Conservation (phyloP, 257 asterid species). For the Rhazya stricta region DNA sequence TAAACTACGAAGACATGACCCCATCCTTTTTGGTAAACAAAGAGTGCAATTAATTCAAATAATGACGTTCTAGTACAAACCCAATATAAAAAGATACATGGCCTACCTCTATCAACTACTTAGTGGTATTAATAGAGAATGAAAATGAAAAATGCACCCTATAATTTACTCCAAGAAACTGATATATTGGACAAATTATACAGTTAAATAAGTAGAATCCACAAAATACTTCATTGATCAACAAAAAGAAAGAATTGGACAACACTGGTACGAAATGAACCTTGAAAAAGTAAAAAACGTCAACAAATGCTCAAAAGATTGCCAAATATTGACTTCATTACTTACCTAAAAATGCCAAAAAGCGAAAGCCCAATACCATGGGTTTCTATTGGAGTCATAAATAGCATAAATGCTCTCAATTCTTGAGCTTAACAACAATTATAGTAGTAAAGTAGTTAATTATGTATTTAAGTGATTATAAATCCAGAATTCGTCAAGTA, state of each 20-base stretch:
- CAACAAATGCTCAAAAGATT: neutral
- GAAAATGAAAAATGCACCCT: neutral
- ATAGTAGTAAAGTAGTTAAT: neutral
- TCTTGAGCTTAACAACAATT: neutral
- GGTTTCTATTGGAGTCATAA: neutral
- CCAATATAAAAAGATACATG: too few species aligned
- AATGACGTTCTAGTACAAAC: too few species aligned
- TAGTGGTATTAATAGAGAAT: neutral
- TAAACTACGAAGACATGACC: too few species aligned
- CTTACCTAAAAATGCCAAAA: neutral
- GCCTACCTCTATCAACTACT: neutral
- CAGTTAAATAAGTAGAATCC: neutral
- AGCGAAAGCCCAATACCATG: too few species aligned
- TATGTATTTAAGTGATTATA: neutral
- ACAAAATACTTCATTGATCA: neutral
- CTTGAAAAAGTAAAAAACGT: neutral
- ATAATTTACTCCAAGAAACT: neutral
- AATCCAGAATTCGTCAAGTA: neutral
- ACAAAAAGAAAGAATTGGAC: neutral
- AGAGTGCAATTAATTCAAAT: too few species aligned
- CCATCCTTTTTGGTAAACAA: too few species aligned
- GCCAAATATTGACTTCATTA: neutral
- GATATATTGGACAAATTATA: neutral
- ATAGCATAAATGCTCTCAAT: neutral
- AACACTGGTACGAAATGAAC: neutral